Evolutionary conservation across 1,284 basidiomycete genomes (phyloP), one percentile per base, ranked within the genome.

Genomic region (Tilletia horrida): DNA sequence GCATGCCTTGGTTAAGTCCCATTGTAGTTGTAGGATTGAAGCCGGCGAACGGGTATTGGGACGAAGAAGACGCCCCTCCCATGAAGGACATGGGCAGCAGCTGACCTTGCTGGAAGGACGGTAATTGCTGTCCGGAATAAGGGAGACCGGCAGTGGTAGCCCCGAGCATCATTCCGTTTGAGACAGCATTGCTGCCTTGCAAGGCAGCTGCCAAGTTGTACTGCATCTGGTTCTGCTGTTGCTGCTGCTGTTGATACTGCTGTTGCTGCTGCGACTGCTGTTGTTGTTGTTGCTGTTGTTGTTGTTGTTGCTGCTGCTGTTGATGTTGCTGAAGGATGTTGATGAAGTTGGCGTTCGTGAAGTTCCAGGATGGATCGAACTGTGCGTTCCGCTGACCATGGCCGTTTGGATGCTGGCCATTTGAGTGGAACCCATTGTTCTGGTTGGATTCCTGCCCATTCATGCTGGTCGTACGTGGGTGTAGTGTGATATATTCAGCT

Each of bases 221-320:
- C 45, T 52, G 50, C 16, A 27, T 14, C 7, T 52, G n/a, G 6
- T 3, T 6, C 3, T 52, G 9, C 18, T 48, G 47, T 18, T 48
- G 47, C 47, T 16, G 13, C 2, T 9, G 13, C 18, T 9, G 47
- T 61, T 29, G 63, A 27, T 48, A 47, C 25, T n/a, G 64, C 27
- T 40, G 29, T 65, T 11, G 2, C 3, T 29, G 48, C 29, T 62
- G 27, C 6, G 29, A n/a, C 27, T 9, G 29, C 25, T 62, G 27
- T 6, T 31, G 29, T 9, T 40, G 29, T 14, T 43, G 29, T 43
- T 9, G 61, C 29, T 35, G 18, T 18, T 23, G 21, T 31, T 50
- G 63, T 1, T 40, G 25, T 14, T 48, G 23, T n/a, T 44, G 35
- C 47, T 65, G 64, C 48, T 65, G 64, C 64, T 65, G 48, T 40